Conservation (phyloP, 176 grass and related monocot genomes). For the bread wheat (Triticum aestivum) region DNA sequence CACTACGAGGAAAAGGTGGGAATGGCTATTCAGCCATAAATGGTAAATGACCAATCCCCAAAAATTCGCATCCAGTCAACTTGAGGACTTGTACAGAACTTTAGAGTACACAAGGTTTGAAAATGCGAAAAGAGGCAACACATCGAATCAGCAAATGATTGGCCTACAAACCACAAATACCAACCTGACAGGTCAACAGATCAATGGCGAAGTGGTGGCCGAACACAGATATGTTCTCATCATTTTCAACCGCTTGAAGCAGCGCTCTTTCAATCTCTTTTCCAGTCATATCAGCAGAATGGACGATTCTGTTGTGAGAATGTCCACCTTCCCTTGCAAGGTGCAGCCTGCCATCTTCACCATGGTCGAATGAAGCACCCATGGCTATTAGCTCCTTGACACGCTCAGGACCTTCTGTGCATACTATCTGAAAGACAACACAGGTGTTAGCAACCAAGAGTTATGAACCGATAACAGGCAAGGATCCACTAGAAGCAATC, state of each 20-base stretch:
- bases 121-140: neutral
- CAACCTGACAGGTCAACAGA: slow-evolving; percentile 84
- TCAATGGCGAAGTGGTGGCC: slow-evolving; percentile 93
- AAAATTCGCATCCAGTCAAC: slow-evolving; percentile 1
- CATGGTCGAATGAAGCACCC: slow-evolving; percentile 96
- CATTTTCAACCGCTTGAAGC: slow-evolving; percentile 83
- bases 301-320: slow-evolving; percentile 97
- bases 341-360: slow-evolving; percentile 87
- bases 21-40: neutral
- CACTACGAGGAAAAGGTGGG: neutral
- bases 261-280: slow-evolving; percentile 92
- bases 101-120: neutral
- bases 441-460: neutral
- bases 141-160: neutral
- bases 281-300: slow-evolving; percentile 95
- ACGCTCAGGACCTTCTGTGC: slow-evolving; percentile 96
- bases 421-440: slow-evolving; percentile 61
- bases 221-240: slow-evolving; percentile 77
- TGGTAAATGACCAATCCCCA: neutral
- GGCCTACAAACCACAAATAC: slow-evolving; percentile 3
- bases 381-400: slow-evolving; percentile 92
- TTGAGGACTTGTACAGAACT: neutral
- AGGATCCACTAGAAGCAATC: neutral
- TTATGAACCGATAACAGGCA: neutral
- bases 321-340: slow-evolving; percentile 95